phyloP scores from a whole-genome alignment of 1,284 basidiomycete genomes.

The Termitomyces sp. region DNA sequence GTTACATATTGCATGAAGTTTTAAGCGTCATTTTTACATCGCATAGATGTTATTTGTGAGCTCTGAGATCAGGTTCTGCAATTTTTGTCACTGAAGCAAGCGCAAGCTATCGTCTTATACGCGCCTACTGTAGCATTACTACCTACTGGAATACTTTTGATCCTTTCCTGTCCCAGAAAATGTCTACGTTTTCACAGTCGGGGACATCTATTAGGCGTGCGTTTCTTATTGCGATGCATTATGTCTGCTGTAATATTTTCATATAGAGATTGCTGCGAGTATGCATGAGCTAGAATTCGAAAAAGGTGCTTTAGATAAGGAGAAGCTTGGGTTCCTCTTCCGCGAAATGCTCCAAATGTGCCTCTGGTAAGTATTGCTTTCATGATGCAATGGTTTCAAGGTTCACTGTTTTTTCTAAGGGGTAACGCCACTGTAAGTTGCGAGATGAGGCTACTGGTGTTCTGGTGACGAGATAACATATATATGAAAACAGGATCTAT shows the following conservation, averaged over 20 bases:
- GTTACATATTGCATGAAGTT: conserved; percentile 18
- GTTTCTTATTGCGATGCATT: conserved; percentile 15
- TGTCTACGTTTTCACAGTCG: conserved; percentile 79
- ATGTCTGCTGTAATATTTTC: background rate
- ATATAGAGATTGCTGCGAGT: conserved; percentile 59
- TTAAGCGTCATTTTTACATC: conserved; percentile 1
- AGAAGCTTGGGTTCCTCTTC: conserved; percentile 63
- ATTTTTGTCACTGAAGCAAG: background rate
- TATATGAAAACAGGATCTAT: conserved; percentile 60
- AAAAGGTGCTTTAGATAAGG: conserved; percentile 43
- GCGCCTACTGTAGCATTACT: conserved; percentile 70
- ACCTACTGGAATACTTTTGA: conserved; percentile 77
- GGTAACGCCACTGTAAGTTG: conserved; percentile 67
- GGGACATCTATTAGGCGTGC: conserved; percentile 73
- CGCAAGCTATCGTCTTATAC: conserved; percentile 78
- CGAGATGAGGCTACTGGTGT: background rate
- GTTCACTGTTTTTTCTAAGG: conserved; percentile 33
- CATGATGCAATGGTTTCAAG: background rate
- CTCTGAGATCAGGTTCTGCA: conserved; percentile 1
- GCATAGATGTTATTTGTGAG: conserved; percentile 60
- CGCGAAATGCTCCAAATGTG: conserved; percentile 86
- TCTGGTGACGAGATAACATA: background rate
- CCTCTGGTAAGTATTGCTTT: conserved; percentile 54
- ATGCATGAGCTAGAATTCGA: conserved; percentile 60
- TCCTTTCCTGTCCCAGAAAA: conserved; percentile 82